These are phyloP conservation scores for Fraxinus americana DNA, from an alignment of 257 asterid species.

Conservation along the genomic window DNA sequence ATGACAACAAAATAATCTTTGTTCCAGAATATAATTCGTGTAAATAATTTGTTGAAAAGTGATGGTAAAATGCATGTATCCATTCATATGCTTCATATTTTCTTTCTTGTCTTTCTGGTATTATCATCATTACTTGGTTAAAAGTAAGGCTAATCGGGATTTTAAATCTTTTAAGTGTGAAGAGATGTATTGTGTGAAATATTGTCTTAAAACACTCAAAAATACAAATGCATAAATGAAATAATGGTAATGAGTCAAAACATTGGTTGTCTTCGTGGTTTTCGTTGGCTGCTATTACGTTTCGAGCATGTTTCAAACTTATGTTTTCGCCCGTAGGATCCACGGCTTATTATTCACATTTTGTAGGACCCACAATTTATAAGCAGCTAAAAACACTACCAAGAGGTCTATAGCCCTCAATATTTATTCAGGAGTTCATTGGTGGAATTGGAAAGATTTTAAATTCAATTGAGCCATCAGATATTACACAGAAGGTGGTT, in stretches of 20 bases:
- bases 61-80: background rate
- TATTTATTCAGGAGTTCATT: background rate
- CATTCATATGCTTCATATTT: background rate
- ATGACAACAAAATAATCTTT: background rate
- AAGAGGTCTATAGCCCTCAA: background rate
- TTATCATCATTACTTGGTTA: background rate
- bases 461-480: background rate
- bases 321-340: too few relatives aligned
- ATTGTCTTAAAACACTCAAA: background rate
- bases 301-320: too few relatives aligned
- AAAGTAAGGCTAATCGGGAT: background rate
- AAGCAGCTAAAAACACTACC: too few relatives aligned
- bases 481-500: background rate
- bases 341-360: too few relatives aligned
- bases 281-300: background rate
- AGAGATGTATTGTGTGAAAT: background rate
- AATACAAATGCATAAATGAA: background rate
- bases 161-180: background rate
- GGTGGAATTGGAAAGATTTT: background rate
- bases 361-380: too few relatives aligned
- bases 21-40: background rate
- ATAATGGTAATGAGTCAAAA: background rate
- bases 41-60: conserved; percentile 7
- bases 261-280: background rate
- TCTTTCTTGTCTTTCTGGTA: background rate